These are phyloP conservation scores for Cyberlindnera mrakii DNA, from an alignment of 805 yeast species.

Conservation along the genomic window DNA sequence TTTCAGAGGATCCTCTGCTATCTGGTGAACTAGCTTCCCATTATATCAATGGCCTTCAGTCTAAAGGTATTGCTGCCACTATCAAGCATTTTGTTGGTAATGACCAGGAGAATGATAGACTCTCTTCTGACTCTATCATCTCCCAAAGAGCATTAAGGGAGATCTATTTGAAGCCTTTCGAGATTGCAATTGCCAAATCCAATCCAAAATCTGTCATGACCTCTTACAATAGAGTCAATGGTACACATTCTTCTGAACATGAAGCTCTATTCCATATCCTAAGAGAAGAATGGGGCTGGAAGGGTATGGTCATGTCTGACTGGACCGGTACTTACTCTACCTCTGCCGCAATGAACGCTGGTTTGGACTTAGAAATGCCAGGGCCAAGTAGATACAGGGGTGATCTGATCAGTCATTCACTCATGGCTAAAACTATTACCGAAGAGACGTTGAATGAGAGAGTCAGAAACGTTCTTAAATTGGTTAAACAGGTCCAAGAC, in stretches of 20 bases:
- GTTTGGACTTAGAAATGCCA: conserved; percentile 61
- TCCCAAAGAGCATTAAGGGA: conserved; percentile 58
- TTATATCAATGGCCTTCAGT: conserved; percentile 47
- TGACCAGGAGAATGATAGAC: conserved; percentile 52
- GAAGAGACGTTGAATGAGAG: conserved; percentile 39
- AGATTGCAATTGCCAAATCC: conserved; percentile 46
- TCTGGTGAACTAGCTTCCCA: conserved; percentile 39
- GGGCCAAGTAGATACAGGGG: conserved; percentile 46
- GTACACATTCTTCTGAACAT: conserved; percentile 45
- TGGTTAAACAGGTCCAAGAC: conserved; percentile 37
- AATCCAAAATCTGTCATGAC: conserved; percentile 53
- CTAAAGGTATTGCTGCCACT: conserved; percentile 42
- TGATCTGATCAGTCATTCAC: conserved; percentile 29
- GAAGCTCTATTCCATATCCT: conserved; percentile 36
- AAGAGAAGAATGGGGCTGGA: conserved; percentile 50
- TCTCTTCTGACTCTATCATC: conserved; percentile 39
- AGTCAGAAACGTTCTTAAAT: conserved; percentile 39
- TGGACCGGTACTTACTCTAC: conserved; percentile 56
- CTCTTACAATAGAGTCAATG: conserved; percentile 55
- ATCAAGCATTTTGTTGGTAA: conserved; percentile 56
- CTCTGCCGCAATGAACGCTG: conserved; percentile 41
- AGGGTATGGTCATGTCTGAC: conserved; percentile 53
- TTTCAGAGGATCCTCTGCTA: conserved; percentile 51
- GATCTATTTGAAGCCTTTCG: conserved; percentile 55
- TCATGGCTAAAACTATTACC: conserved; percentile 33